phyloP scores from a whole-genome alignment of 805 yeast genomes.

The Ogataea wickerhamii region DNA sequence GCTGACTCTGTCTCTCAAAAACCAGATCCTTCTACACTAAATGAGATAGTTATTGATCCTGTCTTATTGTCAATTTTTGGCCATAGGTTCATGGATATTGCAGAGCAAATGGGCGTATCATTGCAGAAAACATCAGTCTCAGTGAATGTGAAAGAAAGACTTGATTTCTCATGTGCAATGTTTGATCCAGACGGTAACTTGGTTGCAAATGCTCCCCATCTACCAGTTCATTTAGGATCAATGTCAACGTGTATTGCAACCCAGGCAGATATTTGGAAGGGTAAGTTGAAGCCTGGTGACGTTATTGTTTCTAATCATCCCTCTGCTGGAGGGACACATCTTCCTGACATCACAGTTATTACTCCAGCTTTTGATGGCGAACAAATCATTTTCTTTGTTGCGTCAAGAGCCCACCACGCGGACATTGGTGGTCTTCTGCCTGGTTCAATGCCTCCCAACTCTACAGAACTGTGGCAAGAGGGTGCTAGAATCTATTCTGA shows the following conservation, averaged over 20 bases:
- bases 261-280: conserved; percentile 64
- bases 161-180: conserved; percentile 82
- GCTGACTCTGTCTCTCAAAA: conserved; percentile 15
- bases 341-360: conserved; percentile 88
- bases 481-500: conserved; percentile 86
- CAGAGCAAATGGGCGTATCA: conserved; percentile 85
- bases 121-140: conserved; percentile 77
- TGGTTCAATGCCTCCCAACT: conserved; percentile 93
- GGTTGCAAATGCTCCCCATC: conserved; percentile 85
- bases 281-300: conserved; percentile 65
- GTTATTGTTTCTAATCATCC: conserved; percentile 79
- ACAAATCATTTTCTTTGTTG: conserved; percentile 76
- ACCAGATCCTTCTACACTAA: conserved; percentile 3
- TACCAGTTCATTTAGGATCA: conserved; percentile 83
- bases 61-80: conserved; percentile 72
- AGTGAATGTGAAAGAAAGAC: conserved; percentile 77
- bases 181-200: conserved; percentile 74
- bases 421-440: conserved; percentile 92
- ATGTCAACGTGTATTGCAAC: conserved; percentile 76
- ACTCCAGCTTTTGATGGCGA: conserved; percentile 78
- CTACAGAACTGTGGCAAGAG: conserved; percentile 80
- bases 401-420: conserved; percentile 94
- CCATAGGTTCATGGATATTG: conserved; percentile 85
- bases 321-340: conserved; percentile 79
- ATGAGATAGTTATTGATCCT: conserved; percentile 51